These are phyloP conservation scores for Globisporangium takayamanum DNA, from an alignment of 352 stramenopile genomes.

Conservation along the genomic window DNA sequence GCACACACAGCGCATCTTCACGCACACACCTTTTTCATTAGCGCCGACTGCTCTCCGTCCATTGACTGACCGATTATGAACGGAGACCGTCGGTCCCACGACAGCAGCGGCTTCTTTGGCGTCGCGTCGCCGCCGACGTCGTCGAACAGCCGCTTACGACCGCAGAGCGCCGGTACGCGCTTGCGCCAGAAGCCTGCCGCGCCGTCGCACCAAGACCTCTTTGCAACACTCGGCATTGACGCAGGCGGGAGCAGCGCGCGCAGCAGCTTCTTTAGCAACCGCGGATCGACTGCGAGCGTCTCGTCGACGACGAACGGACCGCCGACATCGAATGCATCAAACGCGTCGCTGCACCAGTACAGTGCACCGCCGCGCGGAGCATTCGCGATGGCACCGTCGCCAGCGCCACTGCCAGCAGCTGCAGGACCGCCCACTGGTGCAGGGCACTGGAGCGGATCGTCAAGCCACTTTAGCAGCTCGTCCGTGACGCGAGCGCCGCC, in stretches of 20 bases:
- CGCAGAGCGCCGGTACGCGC: slow-evolving; percentile 47
- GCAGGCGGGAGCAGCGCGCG: slow-evolving; percentile 24
- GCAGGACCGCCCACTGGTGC: background rate
- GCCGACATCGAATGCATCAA: slow-evolving; percentile 7
- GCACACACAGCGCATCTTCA: background rate
- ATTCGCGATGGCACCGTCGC: slow-evolving; percentile 1
- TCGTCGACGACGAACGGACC: slow-evolving; percentile 11
- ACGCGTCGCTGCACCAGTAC: slow-evolving; percentile 12
- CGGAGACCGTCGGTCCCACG: slow-evolving; percentile 13
- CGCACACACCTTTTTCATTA: background rate
- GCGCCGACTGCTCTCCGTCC: background rate
- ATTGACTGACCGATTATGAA: slow-evolving; percentile 14
- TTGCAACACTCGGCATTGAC: slow-evolving; percentile 46
- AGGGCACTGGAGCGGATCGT: slow-evolving; percentile 14
- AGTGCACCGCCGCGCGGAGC: slow-evolving; percentile 2
- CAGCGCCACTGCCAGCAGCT: slow-evolving; percentile 11
- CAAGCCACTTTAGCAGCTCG: slow-evolving; percentile 9
- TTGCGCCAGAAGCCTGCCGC: slow-evolving; percentile 48
- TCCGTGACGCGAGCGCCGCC: background rate
- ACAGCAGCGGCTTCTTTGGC: slow-evolving; percentile 10
- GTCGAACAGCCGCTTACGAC: slow-evolving; percentile 16
- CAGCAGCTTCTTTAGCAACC: slow-evolving; percentile 18
- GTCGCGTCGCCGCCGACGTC: slow-evolving; percentile 7
- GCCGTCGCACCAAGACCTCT: slow-evolving; percentile 41
- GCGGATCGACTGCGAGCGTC: slow-evolving; percentile 15